These are phyloP conservation scores for Clavispora fructus DNA, from an alignment of 805 yeast species.

Conservation along the genomic window DNA sequence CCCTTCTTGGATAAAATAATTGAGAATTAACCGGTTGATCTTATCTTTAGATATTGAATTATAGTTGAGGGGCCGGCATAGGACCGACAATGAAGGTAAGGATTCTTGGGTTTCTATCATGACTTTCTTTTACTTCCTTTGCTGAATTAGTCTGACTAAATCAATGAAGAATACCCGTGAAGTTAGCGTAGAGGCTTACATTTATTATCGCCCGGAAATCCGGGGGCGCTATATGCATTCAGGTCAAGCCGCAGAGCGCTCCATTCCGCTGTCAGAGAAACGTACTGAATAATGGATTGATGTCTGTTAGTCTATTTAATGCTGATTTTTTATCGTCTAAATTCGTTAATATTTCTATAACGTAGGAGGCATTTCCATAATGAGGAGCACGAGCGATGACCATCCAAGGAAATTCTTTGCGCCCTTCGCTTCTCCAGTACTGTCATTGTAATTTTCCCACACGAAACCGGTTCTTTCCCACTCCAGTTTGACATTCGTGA, in stretches of 20 bases:
- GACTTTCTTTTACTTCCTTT: background rate
- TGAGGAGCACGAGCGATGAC: conserved; percentile 76
- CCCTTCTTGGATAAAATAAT: conserved; percentile 75
- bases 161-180: background rate
- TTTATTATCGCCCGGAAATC: background rate
- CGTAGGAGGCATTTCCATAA: conserved; percentile 78
- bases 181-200: background rate
- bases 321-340: background rate
- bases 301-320: too few relatives aligned
- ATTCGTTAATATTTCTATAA: conserved; percentile 1
- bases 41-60: conserved; percentile 23
- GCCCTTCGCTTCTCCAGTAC: conserved; percentile 69
- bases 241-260: too few relatives aligned
- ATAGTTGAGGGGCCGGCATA: background rate
- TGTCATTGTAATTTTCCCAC: conserved; percentile 87
- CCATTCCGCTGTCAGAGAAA: too few relatives aligned
- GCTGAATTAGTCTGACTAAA: background rate
- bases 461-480: conserved; percentile 76
- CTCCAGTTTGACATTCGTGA: conserved; percentile 59
- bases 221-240: background rate
- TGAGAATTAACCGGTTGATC: conserved; percentile 54
- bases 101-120: background rate
- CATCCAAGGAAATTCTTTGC: conserved; percentile 92
- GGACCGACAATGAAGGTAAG: background rate
- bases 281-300: too few relatives aligned